phyloP scores from a whole-genome alignment of 169 alveolate genomes.

The Plasmodium billcollinsi region DNA sequence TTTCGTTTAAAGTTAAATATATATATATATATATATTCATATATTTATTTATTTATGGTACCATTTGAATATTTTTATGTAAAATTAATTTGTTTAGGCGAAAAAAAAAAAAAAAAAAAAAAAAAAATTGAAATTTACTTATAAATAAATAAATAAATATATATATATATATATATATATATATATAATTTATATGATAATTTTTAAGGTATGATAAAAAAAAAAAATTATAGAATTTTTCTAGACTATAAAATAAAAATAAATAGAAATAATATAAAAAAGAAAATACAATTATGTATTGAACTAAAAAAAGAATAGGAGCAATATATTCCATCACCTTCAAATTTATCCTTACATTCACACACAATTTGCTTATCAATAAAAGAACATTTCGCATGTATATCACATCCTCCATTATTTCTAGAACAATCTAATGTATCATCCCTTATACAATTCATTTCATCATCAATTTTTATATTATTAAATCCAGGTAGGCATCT shows the following conservation, averaged over 20 bases:
- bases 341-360: slow-evolving; percentile 34
- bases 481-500: slow-evolving; percentile 64
- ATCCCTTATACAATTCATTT: slow-evolving; percentile 20
- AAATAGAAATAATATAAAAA: not conserved
- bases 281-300: slow-evolving; percentile 36
- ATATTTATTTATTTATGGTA: too few relatives aligned
- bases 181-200: not conserved
- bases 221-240: too few relatives aligned
- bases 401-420: slow-evolving; percentile 67
- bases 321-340: slow-evolving; percentile 66
- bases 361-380: slow-evolving; percentile 43
- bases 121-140: not conserved
- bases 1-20: too few relatives aligned
- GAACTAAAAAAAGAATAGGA: slow-evolving; percentile 28
- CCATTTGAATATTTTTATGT: too few relatives aligned
- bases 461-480: slow-evolving; percentile 10
- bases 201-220: too few relatives aligned
- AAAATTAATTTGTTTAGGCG: too few relatives aligned
- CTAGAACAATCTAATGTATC: slow-evolving; percentile 24
- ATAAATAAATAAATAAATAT: too few relatives aligned
- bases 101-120: not conserved
- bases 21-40: too few relatives aligned
- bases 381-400: slow-evolving; percentile 23
- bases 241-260: too few relatives aligned
- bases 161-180: slow-evolving; percentile 1